Evolutionary conservation across 495 filamentous ascomycete species (phyloP).

Genomic region (Xylaria castorea): DNA sequence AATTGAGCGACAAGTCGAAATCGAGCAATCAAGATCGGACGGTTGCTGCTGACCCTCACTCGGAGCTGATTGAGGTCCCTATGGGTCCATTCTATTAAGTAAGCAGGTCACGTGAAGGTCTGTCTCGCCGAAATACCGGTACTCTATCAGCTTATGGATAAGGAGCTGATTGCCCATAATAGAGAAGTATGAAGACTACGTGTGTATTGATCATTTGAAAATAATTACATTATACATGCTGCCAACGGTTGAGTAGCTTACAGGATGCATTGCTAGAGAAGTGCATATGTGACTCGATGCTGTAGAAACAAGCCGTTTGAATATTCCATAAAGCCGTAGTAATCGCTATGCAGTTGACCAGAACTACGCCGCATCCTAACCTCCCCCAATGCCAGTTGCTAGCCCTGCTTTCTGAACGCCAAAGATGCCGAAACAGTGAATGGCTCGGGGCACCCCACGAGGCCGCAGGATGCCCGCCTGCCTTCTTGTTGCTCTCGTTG

Average conservation of each 20-base stretch:
- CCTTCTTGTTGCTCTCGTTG: not conserved
- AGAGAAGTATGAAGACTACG: not conserved
- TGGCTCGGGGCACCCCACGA: not conserved
- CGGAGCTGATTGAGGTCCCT: not conserved
- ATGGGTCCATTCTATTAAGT: not conserved
- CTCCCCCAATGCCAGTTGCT: slow-evolving; percentile 4
- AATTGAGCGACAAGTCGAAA: slow-evolving; percentile 4
- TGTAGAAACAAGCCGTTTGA: slow-evolving; percentile 7
- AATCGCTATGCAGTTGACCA: slow-evolving; percentile 22
- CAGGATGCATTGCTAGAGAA: not conserved
- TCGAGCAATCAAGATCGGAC: slow-evolving; percentile 1
- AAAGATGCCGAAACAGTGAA: not conserved
- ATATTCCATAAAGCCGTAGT: slow-evolving; percentile 2
- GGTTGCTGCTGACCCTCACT: not conserved
- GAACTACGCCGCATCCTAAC: slow-evolving; percentile 6
- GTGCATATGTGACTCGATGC: not conserved
- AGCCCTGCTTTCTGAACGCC: not conserved
- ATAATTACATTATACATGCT: slow-evolving; percentile 3
- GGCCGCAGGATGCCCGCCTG: not conserved
- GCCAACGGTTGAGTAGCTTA: not conserved
- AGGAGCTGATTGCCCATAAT: too few relatives aligned
- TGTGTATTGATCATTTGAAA: not conserved
- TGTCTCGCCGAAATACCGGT: not conserved
- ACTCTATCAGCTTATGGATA: not conserved
- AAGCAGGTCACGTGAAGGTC: slow-evolving; percentile 14